Conservation (phyloP, 2,329 filamentous ascomycete species). For the Hymenoscyphus albidus region DNA sequence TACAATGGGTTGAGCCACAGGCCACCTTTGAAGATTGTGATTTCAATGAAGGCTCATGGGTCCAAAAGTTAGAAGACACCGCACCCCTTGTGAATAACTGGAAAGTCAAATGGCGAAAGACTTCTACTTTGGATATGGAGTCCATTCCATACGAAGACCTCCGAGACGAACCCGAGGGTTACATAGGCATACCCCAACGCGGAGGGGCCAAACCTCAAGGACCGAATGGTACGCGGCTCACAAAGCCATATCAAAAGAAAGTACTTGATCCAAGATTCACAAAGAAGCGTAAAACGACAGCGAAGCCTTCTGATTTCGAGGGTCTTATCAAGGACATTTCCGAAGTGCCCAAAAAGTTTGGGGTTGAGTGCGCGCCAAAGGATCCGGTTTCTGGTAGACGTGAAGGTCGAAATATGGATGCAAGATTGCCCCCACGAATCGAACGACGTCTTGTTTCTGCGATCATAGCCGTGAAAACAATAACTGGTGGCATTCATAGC, state of each 20-base stretch:
- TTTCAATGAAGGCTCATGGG: conserved; percentile 20
- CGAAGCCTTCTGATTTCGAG: conserved; percentile 27
- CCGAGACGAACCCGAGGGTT: conserved; percentile 31
- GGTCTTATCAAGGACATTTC: conserved; percentile 22
- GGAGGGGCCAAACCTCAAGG: background rate
- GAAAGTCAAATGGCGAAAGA: conserved; percentile 27
- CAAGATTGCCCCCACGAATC: conserved; percentile 38
- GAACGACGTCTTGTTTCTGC: conserved; percentile 51
- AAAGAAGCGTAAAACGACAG: conserved; percentile 25
- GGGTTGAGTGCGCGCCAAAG: conserved; percentile 20
- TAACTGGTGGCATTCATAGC: conserved; percentile 58
- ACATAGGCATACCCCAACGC: background rate
- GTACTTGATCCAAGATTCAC: conserved; percentile 10
- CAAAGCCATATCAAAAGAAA: conserved; percentile 5
- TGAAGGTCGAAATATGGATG: conserved; percentile 30
- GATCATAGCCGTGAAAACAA: conserved; percentile 53
- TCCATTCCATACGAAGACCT: conserved; percentile 43
- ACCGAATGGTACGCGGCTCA: background rate
- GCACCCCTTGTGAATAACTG: conserved; percentile 6
- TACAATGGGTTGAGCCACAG: conserved; percentile 11
- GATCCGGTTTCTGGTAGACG: conserved; percentile 19
- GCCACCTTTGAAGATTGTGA: conserved; percentile 6
- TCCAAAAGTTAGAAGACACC: background rate
- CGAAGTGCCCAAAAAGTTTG: conserved; percentile 19
- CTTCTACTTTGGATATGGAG: conserved; percentile 40